Evolutionary conservation across 306 rosid species (phyloP), one percentile per base, ranked within the genome.

Genomic region (Castanea sativa): DNA sequence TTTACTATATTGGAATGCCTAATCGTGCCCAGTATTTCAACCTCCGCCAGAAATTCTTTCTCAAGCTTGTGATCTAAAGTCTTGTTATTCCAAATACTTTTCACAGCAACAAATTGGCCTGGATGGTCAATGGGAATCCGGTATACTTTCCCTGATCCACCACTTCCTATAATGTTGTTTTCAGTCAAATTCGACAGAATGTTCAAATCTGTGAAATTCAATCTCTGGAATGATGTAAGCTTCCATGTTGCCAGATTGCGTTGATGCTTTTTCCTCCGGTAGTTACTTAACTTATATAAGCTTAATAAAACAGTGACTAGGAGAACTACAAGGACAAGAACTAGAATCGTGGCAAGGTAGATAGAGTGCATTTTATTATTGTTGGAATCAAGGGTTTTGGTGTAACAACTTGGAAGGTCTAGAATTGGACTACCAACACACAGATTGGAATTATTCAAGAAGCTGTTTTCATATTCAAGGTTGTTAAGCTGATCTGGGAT

Each of bases 121-220:
- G 86, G 83, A 55, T 75, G 76, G 67, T 83, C 76, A 0, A 90
- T 84, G 69, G 91, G 73, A 30, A 95, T 52, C 53, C 92, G 79
- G 83, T 93, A 91, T 70, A 95, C 99, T 65, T 86, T 81, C 45
- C 98, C 99, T 4, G 97, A 91, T 0, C 99, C 99, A 57, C 99
- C 99, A 59, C 86, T 87, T 73, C 98, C 99, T 25, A 95, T 88
- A 20, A 93, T 90, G 85, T 95, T 91, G 20, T 33, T 71, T 18
- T 91, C 99, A 11, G 88, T 93, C 85, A 92, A 78, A 69, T 82
- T 78, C 2, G 88, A 65, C 74, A 89, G 73, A 76, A 95, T 76
- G 53, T 84, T 83, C 51, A 71, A 76, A 75, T 91, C 89, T 0
- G 87, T 83, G 80, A 95, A 87, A 68, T 90, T 88, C 69, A 89